Conservation (phyloP, 352 stramenopile genomes). For the Pythium vanterpoolii region DNA sequence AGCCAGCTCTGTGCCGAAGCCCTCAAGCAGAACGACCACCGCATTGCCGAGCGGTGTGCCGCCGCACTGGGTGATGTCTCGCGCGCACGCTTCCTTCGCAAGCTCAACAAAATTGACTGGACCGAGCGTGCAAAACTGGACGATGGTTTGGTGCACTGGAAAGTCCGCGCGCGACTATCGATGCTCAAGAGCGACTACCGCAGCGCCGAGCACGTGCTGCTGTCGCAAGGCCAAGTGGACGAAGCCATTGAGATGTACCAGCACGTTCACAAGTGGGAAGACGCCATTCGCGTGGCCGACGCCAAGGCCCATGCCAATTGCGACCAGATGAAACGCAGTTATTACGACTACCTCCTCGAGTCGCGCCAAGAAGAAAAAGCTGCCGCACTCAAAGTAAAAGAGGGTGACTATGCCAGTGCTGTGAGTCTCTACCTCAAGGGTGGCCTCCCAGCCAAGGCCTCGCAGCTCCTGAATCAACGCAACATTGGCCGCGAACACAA, state of each 20-base stretch:
- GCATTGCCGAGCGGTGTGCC: slow-evolving; percentile 88
- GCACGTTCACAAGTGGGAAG: slow-evolving; percentile 92
- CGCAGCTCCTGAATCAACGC: slow-evolving; percentile 81
- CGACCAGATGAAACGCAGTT: slow-evolving; percentile 89
- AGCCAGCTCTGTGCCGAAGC: slow-evolving; percentile 86
- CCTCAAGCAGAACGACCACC: slow-evolving; percentile 83
- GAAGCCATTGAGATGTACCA: slow-evolving; percentile 96
- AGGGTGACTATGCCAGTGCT: slow-evolving; percentile 87
- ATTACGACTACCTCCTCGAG: slow-evolving; percentile 92
- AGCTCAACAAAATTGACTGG: slow-evolving; percentile 89
- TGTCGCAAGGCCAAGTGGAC: slow-evolving; percentile 90
- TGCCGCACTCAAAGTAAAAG: slow-evolving; percentile 88
- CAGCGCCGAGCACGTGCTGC: slow-evolving; percentile 88
- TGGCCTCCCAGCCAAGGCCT: slow-evolving; percentile 89
- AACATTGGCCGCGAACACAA: slow-evolving; percentile 86
- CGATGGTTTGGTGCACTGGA: slow-evolving; percentile 80
- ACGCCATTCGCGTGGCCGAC: slow-evolving; percentile 92
- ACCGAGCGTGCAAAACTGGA: slow-evolving; percentile 73
- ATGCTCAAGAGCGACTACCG: slow-evolving; percentile 90
- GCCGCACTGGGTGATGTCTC: slow-evolving; percentile 91
- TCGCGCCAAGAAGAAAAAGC: slow-evolving; percentile 92
- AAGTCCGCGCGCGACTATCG: slow-evolving; percentile 77
- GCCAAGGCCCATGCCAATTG: slow-evolving; percentile 66
- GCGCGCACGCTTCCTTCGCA: slow-evolving; percentile 83
- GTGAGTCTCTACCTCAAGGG: slow-evolving; percentile 93